Evolutionary conservation across 176 grass and related monocot genomes (phyloP).

Genomic region (Zoysia pacifica): DNA sequence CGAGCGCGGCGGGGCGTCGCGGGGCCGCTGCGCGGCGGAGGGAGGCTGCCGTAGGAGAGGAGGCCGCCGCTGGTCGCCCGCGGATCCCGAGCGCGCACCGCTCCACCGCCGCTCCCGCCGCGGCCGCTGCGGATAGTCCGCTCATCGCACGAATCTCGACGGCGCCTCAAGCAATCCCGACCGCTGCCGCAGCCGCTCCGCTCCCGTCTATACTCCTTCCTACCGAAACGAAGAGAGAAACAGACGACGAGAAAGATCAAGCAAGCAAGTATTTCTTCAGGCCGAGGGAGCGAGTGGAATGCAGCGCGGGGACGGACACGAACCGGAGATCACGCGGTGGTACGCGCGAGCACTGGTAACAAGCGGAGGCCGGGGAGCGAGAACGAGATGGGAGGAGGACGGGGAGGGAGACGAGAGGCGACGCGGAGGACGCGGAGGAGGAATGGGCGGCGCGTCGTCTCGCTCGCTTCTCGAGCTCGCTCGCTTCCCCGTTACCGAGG

Average conservation of each 20-base stretch:
- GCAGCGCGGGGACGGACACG: neutral
- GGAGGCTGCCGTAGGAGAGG: conserved; percentile 25
- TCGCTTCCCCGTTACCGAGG: conserved; percentile 17
- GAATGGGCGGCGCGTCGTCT: conserved; percentile 4
- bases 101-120: conserved; percentile 33
- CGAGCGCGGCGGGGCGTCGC: too few species aligned
- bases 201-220: neutral
- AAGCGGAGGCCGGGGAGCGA: neutral
- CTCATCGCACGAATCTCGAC: conserved; percentile 38
- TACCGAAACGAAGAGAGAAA: neutral
- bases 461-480: neutral
- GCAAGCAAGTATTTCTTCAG: neutral
- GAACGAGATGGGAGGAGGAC: neutral
- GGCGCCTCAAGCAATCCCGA: neutral
- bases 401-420: conserved; percentile 12
- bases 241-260: neutral
- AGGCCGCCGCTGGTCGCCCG: conserved; percentile 24
- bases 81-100: conserved; percentile 47
- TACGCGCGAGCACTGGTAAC: neutral
- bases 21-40: conserved; percentile 4
- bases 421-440: conserved; percentile 24
- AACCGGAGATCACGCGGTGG: neutral
- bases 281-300: conserved; percentile 3
- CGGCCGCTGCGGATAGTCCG: conserved; percentile 39
- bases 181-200: neutral